phyloP scores from a whole-genome alignment of 2,329 filamentous ascomycete species.

The Ophiocordyceps sinensis region DNA sequence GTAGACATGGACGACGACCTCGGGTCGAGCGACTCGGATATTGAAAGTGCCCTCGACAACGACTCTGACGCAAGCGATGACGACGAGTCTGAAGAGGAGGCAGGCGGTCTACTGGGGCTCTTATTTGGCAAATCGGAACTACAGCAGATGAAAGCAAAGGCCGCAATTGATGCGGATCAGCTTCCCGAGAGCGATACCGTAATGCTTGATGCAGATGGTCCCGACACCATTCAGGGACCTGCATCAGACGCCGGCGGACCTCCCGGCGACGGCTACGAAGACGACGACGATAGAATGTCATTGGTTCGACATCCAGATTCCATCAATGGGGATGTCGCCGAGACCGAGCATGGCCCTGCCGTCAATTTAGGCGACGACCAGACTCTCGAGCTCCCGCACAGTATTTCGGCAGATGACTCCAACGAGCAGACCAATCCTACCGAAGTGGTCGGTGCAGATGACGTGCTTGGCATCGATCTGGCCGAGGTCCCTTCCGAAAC shows the following conservation, averaged over 20 bases:
- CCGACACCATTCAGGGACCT: background rate
- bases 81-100: slow-evolving; percentile 28
- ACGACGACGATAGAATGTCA: slow-evolving; percentile 19
- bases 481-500: background rate
- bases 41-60: slow-evolving; percentile 23
- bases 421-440: background rate
- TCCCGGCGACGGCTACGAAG: slow-evolving; percentile 12
- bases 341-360: background rate
- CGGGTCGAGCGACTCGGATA: slow-evolving; percentile 38
- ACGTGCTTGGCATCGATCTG: background rate
- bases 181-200: slow-evolving; percentile 11
- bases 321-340: slow-evolving; percentile 3
- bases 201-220: slow-evolving; percentile 8
- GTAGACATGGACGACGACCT: slow-evolving; percentile 55
- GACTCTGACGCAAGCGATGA: slow-evolving; percentile 25
- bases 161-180: slow-evolving; percentile 6
- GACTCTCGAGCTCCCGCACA: background rate
- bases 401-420: background rate
- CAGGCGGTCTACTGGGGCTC: slow-evolving; percentile 36
- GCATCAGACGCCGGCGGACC: background rate
- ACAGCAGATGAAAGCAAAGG: slow-evolving; percentile 32
- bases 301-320: slow-evolving; percentile 16
- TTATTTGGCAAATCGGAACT: slow-evolving; percentile 46
- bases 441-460: background rate
- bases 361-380: background rate